Conservation (phyloP, 2,329 filamentous ascomycete species). For the Pyrenophora teres region DNA sequence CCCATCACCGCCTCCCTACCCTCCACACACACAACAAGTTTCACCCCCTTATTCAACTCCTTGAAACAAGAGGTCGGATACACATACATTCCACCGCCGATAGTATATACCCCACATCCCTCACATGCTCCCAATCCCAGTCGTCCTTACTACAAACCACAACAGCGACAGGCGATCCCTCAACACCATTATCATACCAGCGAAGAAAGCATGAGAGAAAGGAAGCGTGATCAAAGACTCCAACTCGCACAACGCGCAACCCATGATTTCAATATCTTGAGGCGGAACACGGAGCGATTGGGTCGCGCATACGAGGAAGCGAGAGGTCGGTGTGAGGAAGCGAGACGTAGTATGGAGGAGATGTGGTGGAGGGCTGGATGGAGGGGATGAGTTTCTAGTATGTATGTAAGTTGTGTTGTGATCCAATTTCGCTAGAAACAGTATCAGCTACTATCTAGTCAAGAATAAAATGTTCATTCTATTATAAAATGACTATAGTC, state of each 20-base stretch:
- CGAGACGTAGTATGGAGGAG: conserved; percentile 6
- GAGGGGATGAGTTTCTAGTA: neutral
- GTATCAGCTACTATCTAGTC: no score
- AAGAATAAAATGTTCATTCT: no score
- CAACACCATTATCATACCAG: neutral
- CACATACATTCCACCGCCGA: neutral
- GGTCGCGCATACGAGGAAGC: conserved; percentile 4
- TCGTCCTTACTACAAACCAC: neutral
- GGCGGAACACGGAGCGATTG: conserved; percentile 5
- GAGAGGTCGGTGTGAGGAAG: conserved; percentile 6
- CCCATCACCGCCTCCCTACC: neutral
- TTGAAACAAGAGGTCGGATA: neutral
- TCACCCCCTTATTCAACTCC: neutral
- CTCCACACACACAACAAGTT: neutral
- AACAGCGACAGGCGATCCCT: neutral
- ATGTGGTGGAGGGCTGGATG: neutral
- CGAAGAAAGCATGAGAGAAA: neutral
- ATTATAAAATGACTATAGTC: no score
- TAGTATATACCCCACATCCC: neutral
- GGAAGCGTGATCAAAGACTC: neutral
- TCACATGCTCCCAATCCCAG: neutral
- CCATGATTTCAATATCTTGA: conserved; percentile 12
- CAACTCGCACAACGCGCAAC: conserved; percentile 8
- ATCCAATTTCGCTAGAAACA: no score
- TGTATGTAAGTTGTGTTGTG: no score